Conservation (phyloP, 768 basidiomycete genomes). For the Naematelia aurantialba region DNA sequence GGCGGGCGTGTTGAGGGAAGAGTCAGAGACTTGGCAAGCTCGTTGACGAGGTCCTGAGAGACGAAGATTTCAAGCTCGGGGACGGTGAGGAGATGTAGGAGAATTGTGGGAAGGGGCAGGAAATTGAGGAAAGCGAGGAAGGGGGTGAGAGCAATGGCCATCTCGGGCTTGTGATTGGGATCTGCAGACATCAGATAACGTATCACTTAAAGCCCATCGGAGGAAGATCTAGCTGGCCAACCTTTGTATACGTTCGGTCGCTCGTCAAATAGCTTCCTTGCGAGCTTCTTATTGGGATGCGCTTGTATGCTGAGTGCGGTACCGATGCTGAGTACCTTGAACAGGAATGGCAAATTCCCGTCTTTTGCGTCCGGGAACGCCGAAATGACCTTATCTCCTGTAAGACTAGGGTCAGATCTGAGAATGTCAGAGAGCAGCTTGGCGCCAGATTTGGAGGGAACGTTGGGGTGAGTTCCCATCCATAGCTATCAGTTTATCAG, state of each 20-base stretch:
- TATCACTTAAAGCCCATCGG: neutral
- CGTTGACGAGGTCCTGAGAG: constrained; percentile 52
- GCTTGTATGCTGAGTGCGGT: constrained; percentile 89
- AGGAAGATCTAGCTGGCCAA: constrained; percentile 45
- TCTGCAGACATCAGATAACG: constrained; percentile 53
- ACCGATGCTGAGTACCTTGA: constrained; percentile 85
- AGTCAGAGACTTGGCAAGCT: constrained; percentile 58
- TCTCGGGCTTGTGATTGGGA: constrained; percentile 96
- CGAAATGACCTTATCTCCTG: constrained; percentile 58
- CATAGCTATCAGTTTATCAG: constrained; percentile 63
- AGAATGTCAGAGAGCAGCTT: constrained; percentile 62
- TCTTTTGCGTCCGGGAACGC: constrained; percentile 57
- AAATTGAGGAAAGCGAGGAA: constrained; percentile 93
- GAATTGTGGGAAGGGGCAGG: constrained; percentile 71
- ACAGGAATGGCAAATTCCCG: constrained; percentile 81
- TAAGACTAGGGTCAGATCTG: constrained; percentile 62
- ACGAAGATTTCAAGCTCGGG: constrained; percentile 76
- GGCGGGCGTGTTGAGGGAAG: constrained; percentile 52
- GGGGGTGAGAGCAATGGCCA: constrained; percentile 91
- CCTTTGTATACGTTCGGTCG: constrained; percentile 89
- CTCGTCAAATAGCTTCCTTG: constrained; percentile 63
- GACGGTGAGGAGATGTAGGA: constrained; percentile 61
- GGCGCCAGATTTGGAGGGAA: constrained; percentile 60
- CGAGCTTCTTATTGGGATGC: constrained; percentile 82
- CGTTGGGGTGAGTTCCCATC: constrained; percentile 94